Evolutionary conservation across 2,329 filamentous ascomycete genomes (phyloP).

Genomic region (Lomentospora prolificans): DNA sequence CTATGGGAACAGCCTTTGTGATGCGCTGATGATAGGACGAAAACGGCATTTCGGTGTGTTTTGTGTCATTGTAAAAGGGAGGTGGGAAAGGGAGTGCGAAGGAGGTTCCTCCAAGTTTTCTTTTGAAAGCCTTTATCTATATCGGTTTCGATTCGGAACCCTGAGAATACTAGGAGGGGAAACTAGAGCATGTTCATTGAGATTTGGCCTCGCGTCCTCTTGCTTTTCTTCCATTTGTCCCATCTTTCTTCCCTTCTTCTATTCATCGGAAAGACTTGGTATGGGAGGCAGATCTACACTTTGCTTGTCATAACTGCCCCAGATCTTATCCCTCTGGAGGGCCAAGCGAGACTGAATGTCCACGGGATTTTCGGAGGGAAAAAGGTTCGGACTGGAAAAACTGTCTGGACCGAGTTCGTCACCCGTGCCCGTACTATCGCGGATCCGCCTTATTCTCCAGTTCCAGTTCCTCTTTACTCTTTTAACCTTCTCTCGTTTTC

Average conservation of each 20-base stretch:
- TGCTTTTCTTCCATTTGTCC: background rate
- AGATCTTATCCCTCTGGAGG: no score
- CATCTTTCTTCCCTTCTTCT: background rate
- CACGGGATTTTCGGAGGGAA: background rate
- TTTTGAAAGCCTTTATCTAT: no score
- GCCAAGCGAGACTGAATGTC: no score
- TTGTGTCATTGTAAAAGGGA: slow-evolving; percentile 9
- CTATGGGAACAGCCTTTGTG: slow-evolving; percentile 10
- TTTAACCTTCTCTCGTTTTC: background rate
- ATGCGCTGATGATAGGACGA: slow-evolving; percentile 6
- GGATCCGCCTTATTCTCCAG: background rate
- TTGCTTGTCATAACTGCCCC: no score
- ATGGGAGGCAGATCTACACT: no score
- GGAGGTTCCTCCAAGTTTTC: background rate
- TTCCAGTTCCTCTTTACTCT: background rate
- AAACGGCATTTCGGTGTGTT: slow-evolving; percentile 9
- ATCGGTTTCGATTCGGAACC: no score
- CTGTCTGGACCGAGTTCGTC: background rate
- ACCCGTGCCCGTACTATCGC: background rate
- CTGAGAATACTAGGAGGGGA: background rate
- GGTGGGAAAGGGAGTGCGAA: slow-evolving; percentile 6
- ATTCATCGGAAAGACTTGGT: no score
- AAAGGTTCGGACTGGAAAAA: background rate
- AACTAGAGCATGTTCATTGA: background rate
- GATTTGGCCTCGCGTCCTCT: background rate